Conservation (phyloP, 2,329 filamentous ascomycete genomes). For the Fusarium sp. region DNA sequence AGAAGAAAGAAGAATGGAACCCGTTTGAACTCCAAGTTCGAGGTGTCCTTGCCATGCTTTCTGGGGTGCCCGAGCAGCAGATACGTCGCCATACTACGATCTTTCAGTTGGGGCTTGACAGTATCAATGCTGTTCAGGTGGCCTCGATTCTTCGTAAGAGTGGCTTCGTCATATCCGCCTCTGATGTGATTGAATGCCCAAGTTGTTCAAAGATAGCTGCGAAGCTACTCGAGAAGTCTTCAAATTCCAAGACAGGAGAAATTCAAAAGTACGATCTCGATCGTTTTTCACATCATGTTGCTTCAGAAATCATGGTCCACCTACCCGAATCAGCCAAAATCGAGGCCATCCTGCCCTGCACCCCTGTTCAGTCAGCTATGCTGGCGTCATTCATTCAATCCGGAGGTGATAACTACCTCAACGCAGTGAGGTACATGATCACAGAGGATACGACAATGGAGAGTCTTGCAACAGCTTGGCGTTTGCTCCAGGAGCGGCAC, state of each 20-base stretch:
- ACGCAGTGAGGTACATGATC: conserved; percentile 72
- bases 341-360: conserved; percentile 79
- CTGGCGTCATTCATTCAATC: conserved; percentile 79
- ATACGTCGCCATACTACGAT: conserved; percentile 78
- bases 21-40: conserved; percentile 66
- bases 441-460: conserved; percentile 54
- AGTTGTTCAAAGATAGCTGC: conserved; percentile 59
- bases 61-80: conserved; percentile 60
- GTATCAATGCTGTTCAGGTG: conserved; percentile 86
- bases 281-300: conserved; percentile 55
- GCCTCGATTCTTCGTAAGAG: conserved; percentile 74
- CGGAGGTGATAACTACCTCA: conserved; percentile 78
- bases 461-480: conserved; percentile 71
- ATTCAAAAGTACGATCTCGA: conserved; percentile 55
- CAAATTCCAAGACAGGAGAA: neutral
- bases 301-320: conserved; percentile 46
- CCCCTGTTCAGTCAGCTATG: conserved; percentile 83
- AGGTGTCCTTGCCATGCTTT: conserved; percentile 69
- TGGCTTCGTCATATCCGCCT: conserved; percentile 71
- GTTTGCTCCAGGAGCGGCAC: conserved; percentile 64
- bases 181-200: conserved; percentile 78
- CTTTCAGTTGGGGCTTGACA: conserved; percentile 90
- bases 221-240: conserved; percentile 40
- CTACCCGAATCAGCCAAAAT: conserved; percentile 53
- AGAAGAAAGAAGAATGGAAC: conserved; percentile 59